phyloP scores from a whole-genome alignment of 1,284 basidiomycete genomes.

The Megacollybia platyphylla region DNA sequence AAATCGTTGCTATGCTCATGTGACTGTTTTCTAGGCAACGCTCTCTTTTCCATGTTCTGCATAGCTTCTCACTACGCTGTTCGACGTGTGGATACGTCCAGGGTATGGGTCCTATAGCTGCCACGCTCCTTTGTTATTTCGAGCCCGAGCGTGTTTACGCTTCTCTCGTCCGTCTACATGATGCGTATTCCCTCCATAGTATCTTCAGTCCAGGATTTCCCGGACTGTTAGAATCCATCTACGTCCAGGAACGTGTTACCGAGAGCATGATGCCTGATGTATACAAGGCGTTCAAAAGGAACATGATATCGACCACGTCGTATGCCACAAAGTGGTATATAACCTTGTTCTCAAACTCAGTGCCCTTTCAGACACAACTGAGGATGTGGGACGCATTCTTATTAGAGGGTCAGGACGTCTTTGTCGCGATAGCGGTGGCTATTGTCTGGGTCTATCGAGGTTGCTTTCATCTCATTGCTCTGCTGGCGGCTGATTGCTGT shows the following conservation, averaged over 20 bases:
- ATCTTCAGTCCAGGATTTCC: slow-evolving; percentile 95
- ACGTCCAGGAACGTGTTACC: slow-evolving; percentile 83
- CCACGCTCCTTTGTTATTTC: slow-evolving; percentile 90
- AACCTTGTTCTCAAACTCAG: slow-evolving; percentile 87
- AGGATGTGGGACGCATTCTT: slow-evolving; percentile 92
- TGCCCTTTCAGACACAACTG: slow-evolving; percentile 94
- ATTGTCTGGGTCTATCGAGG: slow-evolving; percentile 86
- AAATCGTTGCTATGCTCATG: slow-evolving; percentile 5
- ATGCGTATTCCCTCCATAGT: slow-evolving; percentile 79
- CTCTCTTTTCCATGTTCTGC: slow-evolving; percentile 88
- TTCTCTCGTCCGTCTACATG: slow-evolving; percentile 74
- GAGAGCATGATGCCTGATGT: slow-evolving; percentile 81
- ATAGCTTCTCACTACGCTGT: slow-evolving; percentile 82
- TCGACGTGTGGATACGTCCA: slow-evolving; percentile 93
- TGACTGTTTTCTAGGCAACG: slow-evolving; percentile 54
- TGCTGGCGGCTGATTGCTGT: slow-evolving; percentile 4
- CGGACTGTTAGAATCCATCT: slow-evolving; percentile 88
- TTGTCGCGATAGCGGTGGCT: slow-evolving; percentile 75
- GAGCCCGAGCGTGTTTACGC: slow-evolving; percentile 82
- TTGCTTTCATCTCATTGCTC: slow-evolving; percentile 18
- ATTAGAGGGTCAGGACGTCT: slow-evolving; percentile 82
- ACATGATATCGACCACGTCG: slow-evolving; percentile 84
- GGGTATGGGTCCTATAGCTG: slow-evolving; percentile 97
- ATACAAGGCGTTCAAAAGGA: slow-evolving; percentile 72
- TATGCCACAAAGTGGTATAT: slow-evolving; percentile 99